These are phyloP conservation scores for Cordyceps tenuipes DNA, from an alignment of 2,329 filamentous ascomycete genomes.

Conservation along the genomic window DNA sequence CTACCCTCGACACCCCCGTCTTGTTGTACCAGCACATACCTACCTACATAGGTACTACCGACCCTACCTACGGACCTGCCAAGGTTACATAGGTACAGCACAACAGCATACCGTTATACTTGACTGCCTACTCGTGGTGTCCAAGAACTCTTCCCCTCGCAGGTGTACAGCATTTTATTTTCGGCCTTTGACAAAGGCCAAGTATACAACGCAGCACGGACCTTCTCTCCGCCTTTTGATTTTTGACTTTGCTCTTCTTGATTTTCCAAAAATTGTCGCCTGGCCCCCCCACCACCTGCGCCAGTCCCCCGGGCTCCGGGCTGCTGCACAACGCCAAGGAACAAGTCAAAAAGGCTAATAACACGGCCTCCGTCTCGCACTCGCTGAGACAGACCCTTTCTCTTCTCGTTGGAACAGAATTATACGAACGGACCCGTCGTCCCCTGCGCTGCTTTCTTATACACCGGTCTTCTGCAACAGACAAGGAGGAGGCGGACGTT, in stretches of 20 bases:
- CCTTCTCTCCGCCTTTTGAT: not conserved
- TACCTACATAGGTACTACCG: not conserved
- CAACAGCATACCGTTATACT: too few relatives aligned
- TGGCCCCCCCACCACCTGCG: not conserved
- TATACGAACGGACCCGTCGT: not conserved
- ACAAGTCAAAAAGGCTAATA: conserved; percentile 1
- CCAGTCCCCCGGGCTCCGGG: not conserved
- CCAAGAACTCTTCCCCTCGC: not conserved
- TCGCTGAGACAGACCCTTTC: not conserved
- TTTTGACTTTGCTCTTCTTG: not conserved
- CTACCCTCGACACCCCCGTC: not conserved
- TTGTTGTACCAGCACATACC: not conserved
- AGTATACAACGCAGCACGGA: not conserved
- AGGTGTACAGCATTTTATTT: not conserved
- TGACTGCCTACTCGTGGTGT: too few relatives aligned
- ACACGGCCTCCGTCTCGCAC: not conserved
- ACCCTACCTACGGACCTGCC: too few relatives aligned
- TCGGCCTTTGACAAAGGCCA: not conserved
- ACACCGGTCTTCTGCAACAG: not conserved
- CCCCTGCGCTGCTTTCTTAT: not conserved
- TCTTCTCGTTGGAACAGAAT: not conserved
- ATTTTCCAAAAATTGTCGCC: not conserved
- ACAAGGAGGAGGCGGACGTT: not conserved
- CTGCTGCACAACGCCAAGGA: not conserved
- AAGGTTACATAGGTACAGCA: too few relatives aligned